These are phyloP conservation scores for Cymbidium sinense DNA, from an alignment of 106 monocot genomes.

Conservation along the genomic window DNA sequence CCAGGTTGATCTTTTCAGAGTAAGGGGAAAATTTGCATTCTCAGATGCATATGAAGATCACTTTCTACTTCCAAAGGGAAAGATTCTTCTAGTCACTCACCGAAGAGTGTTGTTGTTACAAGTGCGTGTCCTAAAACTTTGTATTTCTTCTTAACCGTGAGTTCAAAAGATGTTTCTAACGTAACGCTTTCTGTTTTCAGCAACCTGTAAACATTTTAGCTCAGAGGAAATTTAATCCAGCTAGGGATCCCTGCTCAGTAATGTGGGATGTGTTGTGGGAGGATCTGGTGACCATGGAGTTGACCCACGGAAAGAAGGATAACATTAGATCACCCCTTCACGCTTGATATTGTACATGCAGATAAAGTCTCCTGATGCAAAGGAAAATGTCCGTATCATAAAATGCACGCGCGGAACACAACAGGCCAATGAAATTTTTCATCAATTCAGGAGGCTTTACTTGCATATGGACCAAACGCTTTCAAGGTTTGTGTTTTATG, in stretches of 20 bases:
- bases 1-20: constrained; percentile 98
- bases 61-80: constrained; percentile 86
- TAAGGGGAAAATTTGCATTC: constrained; percentile 91
- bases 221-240: constrained; percentile 88
- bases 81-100: constrained; percentile 74
- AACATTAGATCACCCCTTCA: constrained; percentile 57
- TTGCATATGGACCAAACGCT: constrained; percentile 67
- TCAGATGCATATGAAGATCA: constrained; percentile 98
- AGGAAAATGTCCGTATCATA: constrained; percentile 52
- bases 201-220: constrained; percentile 61
- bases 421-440: constrained; percentile 51
- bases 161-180: neutral
- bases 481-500: constrained; percentile 37
- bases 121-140: constrained; percentile 30
- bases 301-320: constrained; percentile 70
- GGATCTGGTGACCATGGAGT: constrained; percentile 74
- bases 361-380: constrained; percentile 39
- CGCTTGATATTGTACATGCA: constrained; percentile 64
- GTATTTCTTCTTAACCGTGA: neutral
- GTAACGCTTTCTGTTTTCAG: constrained; percentile 29
- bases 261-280: constrained; percentile 83
- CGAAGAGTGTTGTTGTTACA: constrained; percentile 75
- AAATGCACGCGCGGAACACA: constrained; percentile 55
- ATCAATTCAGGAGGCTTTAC: constrained; percentile 58
- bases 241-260: constrained; percentile 86